Conservation (phyloP, 2,329 filamentous ascomycete species). For the Penicillium sclerotigenum region DNA sequence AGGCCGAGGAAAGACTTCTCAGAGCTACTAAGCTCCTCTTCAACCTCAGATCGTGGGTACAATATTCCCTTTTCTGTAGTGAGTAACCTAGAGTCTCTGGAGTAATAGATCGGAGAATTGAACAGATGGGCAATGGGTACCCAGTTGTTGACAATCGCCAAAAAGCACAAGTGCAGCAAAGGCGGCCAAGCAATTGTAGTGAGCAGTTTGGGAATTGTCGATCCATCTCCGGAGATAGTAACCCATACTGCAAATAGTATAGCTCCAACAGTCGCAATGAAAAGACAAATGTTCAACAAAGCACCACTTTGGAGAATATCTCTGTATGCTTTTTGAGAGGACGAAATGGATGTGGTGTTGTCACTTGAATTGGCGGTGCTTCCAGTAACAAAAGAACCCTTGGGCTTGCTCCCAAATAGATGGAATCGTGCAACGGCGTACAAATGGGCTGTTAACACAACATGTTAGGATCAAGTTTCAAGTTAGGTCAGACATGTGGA, state of each 20-base stretch:
- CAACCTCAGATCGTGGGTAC: not conserved
- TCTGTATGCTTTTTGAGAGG: conserved; percentile 6
- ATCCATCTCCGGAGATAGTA: not conserved
- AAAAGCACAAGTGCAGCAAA: conserved; percentile 20
- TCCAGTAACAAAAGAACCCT: conserved; percentile 32
- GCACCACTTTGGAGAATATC: conserved; percentile 21
- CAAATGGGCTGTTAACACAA: conserved; percentile 19
- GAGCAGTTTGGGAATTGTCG: not conserved
- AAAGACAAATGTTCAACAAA: conserved; percentile 14
- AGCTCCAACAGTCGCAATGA: conserved; percentile 11
- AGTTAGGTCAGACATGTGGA: not conserved
- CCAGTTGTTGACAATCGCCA: conserved; percentile 18
- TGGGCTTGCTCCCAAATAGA: conserved; percentile 23
- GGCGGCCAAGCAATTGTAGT: conserved; percentile 24
- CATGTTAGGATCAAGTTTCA: not conserved
- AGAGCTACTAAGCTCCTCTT: not conserved
- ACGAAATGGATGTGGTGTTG: conserved; percentile 1
- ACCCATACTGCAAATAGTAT: not conserved
- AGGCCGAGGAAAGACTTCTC: not conserved
- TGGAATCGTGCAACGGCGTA: conserved; percentile 24
- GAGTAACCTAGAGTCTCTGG: not conserved
- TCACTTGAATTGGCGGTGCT: conserved; percentile 29
- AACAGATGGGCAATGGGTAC: conserved; percentile 23
- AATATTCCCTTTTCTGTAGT: not conserved
- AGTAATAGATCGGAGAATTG: conserved; percentile 11